Conservation (phyloP, 306 rosid genomes). For the Luffa acutangula region DNA sequence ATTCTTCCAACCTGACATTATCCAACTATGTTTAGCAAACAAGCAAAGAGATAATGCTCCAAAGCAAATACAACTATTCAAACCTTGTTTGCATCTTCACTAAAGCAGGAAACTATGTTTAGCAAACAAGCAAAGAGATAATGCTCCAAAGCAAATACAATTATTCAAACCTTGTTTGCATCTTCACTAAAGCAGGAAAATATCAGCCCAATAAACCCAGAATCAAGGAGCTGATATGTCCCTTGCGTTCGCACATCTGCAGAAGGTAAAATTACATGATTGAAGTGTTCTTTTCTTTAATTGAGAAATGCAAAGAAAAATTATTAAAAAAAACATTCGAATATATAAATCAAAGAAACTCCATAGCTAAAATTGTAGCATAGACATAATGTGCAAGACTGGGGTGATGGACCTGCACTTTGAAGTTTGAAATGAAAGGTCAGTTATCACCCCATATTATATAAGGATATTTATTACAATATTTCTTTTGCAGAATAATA, state of each 20-base stretch:
- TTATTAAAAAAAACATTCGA: neutral
- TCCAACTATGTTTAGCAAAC: slow-evolving; percentile 10
- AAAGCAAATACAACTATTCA: slow-evolving; percentile 16
- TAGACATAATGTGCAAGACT: neutral
- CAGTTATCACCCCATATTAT: neutral
- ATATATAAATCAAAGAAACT: neutral
- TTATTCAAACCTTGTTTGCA: slow-evolving; percentile 58
- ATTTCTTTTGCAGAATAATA: neutral
- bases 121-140: slow-evolving; percentile 7
- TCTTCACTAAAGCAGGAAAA: slow-evolving; percentile 95
- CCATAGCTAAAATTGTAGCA: neutral
- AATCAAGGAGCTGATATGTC: slow-evolving; percentile 94
- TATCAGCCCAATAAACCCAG: slow-evolving; percentile 93
- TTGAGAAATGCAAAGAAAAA: neutral
- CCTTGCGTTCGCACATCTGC: slow-evolving; percentile 92
- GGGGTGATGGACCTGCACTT: neutral
- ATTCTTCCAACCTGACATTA: slow-evolving; percentile 75
- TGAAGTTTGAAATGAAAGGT: neutral
- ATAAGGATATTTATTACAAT: neutral
- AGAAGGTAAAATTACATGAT: slow-evolving; percentile 10
- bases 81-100: slow-evolving; percentile 88
- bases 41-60: slow-evolving; percentile 2
- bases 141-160: slow-evolving; percentile 7
- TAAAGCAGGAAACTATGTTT: slow-evolving; percentile 12
- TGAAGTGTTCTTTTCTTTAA: neutral